Percentiles rank a stretch among this genome's conserved stretches.
Conservation (phyloP, 495 filamentous ascomycete species). For the Amniculicola lignicola region DNA sequence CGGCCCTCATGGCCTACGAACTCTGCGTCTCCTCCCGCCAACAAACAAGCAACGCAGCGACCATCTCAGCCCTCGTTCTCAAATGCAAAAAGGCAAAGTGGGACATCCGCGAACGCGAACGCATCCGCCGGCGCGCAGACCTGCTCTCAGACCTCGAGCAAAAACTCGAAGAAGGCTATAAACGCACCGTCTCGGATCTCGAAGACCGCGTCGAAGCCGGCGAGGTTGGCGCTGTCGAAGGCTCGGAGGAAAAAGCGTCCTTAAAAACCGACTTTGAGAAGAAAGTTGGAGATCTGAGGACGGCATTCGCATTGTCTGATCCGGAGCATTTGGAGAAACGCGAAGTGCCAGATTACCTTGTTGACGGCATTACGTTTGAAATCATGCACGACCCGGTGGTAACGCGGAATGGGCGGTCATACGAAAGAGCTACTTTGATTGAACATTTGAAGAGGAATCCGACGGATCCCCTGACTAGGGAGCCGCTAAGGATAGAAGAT, state of each 20-base stretch:
- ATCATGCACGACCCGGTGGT: slow-evolving; percentile 80
- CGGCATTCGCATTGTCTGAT: slow-evolving; percentile 61
- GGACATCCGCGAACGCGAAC: slow-evolving; percentile 49
- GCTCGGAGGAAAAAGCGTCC: slow-evolving; percentile 51
- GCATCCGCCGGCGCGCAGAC: slow-evolving; percentile 45
- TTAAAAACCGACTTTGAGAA: slow-evolving; percentile 52
- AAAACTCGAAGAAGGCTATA: slow-evolving; percentile 44
- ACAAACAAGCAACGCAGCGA: slow-evolving; percentile 48
- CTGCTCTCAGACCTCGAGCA: slow-evolving; percentile 56
- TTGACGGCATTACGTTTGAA: slow-evolving; percentile 86
- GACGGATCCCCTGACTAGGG: slow-evolving; percentile 80
- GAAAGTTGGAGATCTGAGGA: slow-evolving; percentile 58
- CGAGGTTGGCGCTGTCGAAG: slow-evolving; percentile 44
- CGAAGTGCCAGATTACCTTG: slow-evolving; percentile 77
- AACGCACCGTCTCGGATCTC: slow-evolving; percentile 49
- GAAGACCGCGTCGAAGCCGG: slow-evolving; percentile 33
- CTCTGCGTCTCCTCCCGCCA: slow-evolving; percentile 53
- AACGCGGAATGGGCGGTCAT: slow-evolving; percentile 83
- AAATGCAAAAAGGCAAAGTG: slow-evolving; percentile 75
- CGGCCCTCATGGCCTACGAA: slow-evolving; percentile 70
- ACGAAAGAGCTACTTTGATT: slow-evolving; percentile 81
- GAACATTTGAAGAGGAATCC: slow-evolving; percentile 75
- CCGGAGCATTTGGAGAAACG: slow-evolving; percentile 52
- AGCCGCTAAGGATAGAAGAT: slow-evolving; percentile 66
- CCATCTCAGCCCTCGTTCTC: slow-evolving; percentile 59